Percentiles rank a stretch among this genome's conserved stretches.
phyloP scores from a whole-genome alignment of 2,329 filamentous ascomycete genomes.

The Pezicula rhizophila region DNA sequence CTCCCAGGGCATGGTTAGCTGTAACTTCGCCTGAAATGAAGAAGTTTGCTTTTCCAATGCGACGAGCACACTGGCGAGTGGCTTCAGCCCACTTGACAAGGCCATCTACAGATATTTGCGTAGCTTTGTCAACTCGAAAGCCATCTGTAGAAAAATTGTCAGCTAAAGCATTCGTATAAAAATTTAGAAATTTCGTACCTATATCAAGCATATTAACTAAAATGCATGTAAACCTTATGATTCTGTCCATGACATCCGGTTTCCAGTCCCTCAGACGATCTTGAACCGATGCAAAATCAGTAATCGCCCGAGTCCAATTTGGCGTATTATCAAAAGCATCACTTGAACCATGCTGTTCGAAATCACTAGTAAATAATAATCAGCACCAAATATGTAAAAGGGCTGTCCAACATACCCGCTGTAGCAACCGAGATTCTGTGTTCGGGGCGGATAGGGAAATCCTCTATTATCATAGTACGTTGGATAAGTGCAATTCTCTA shows the following conservation, averaged over 20 bases:
- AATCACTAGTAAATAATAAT: neutral
- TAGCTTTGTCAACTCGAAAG: constrained; percentile 61
- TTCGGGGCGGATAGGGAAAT: neutral
- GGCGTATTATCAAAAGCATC: constrained; percentile 16
- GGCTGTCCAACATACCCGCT: neutral
- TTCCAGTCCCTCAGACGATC: constrained; percentile 60
- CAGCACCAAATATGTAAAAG: neutral
- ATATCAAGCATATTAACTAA: constrained; percentile 55
- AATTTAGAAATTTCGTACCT: neutral
- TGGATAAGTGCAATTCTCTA: neutral
- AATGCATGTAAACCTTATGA: constrained; percentile 57
- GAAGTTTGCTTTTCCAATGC: constrained; percentile 55
- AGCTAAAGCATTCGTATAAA: neutral
- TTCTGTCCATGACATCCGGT: constrained; percentile 47
- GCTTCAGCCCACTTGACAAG: constrained; percentile 51
- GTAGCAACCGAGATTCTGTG: neutral
- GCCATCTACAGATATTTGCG: constrained; percentile 56
- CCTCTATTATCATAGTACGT: neutral
- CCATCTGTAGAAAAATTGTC: constrained; percentile 38
- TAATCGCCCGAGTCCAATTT: constrained; percentile 33
- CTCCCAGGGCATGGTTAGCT: constrained; percentile 51
- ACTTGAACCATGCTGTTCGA: neutral
- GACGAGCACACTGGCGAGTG: constrained; percentile 49
- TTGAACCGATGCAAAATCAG: constrained; percentile 61
- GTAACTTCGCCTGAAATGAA: constrained; percentile 59